Conservation (phyloP, 208 protist species). For the Trypanosoma brucei region DNA sequence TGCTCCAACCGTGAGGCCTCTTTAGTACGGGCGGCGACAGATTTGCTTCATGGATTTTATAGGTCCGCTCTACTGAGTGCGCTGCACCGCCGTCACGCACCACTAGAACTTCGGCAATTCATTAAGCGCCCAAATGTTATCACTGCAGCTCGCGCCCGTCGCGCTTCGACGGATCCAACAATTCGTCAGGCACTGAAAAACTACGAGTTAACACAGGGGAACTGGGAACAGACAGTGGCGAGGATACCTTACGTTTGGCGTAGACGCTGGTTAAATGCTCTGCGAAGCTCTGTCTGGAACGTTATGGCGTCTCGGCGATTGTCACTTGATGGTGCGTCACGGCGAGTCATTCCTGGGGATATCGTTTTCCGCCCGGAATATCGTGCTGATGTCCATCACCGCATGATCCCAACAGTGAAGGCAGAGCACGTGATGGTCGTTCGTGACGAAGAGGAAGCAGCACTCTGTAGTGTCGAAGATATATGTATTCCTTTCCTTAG, state of each 20-base stretch:
- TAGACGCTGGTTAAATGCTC: slow-evolving; percentile 71
- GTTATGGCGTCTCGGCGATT: slow-evolving; percentile 70
- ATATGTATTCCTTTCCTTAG: slow-evolving; percentile 82
- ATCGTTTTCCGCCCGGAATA: slow-evolving; percentile 59
- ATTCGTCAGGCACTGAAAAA: slow-evolving; percentile 62
- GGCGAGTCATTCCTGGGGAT: slow-evolving; percentile 62
- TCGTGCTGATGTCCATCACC: slow-evolving; percentile 48
- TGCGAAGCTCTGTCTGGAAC: slow-evolving; percentile 79
- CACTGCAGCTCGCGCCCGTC: slow-evolving; percentile 56
- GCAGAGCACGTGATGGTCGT: slow-evolving; percentile 73
- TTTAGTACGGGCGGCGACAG: slow-evolving; percentile 67
- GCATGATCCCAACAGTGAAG: slow-evolving; percentile 64
- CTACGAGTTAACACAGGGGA: slow-evolving; percentile 54
- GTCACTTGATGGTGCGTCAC: slow-evolving; percentile 10
- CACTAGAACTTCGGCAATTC: slow-evolving; percentile 62
- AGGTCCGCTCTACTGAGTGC: slow-evolving; percentile 74
- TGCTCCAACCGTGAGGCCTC: slow-evolving; percentile 72
- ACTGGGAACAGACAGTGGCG: slow-evolving; percentile 57
- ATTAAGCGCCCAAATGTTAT: slow-evolving; percentile 50
- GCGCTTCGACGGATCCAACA: slow-evolving; percentile 55
- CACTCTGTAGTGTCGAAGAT: slow-evolving; percentile 54
- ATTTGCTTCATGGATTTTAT: slow-evolving; percentile 81
- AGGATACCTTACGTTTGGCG: slow-evolving; percentile 72
- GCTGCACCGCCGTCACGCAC: slow-evolving; percentile 55
- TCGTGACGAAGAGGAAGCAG: slow-evolving; percentile 35